Base-by-base conservation (phyloP, 2,329 filamentous ascomycete species). In the Rutstroemia sydowiana region DNA sequence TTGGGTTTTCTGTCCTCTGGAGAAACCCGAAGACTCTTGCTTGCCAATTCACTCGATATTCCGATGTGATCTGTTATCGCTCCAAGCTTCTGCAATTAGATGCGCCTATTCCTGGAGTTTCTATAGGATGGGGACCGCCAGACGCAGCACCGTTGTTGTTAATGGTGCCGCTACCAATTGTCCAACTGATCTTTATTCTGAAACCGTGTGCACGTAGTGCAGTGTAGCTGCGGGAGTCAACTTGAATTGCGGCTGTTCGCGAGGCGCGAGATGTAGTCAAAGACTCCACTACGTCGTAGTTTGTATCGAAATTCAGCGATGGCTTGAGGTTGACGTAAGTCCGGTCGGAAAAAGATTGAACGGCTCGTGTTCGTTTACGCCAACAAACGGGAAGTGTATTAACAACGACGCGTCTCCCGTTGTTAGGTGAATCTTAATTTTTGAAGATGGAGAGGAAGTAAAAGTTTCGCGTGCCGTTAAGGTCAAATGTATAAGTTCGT, bases 101-200 rank as follows among this genome's bases (percentile, higher is more conserved):
- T 11, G 48, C 31, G 40, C 31, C 47, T 43, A 3, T 23, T 21
- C n/a, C 32, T 8, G 21, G 23, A 21, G 28, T n/a, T 32, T 34
- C 21, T 21, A 11, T 21, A 45, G 9, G 20, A 23, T 37, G 8
- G 31, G 8, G 20, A 20, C 21, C 40, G 34, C 31, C 21, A 45
- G 45, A n/a, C 30, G 37, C 26, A 28, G 37, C 42, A 23, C 48
- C 48, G 31, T 43, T 51, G 9, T 39, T 36, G n/a, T 50, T 51
- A 53, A 37, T 48, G 37, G 44, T 52, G 18, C 45, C 41, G 44
- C 34, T 36, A 26, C 42, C 20, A 45, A 39, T 28, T 58, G 54
- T 58, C 55, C 56, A 59, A 57, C 56, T 39, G 56, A 61, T 59
- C 53, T 57, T 59, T 59, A 55, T 55, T 54, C 53, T 45, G 23